Evolutionary conservation across 192 early-diverging fungal species (phyloP).

Genomic region (Entrophospora sp.): DNA sequence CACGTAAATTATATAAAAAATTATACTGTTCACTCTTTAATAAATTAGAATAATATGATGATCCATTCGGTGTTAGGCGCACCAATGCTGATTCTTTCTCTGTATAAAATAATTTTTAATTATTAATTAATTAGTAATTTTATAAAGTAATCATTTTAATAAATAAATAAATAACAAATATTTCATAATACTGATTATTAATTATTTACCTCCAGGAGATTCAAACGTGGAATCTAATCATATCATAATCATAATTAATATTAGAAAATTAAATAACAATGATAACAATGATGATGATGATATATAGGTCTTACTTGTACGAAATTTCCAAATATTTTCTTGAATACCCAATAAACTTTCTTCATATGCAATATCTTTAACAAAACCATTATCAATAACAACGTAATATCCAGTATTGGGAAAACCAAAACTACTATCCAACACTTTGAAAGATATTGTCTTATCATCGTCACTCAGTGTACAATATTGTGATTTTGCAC

Average conservation of each 20-base stretch:
- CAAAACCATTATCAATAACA: constrained; percentile 10
- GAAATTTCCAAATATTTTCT: neutral
- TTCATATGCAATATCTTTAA: neutral
- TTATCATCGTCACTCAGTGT: neutral
- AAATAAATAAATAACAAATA: too few species aligned
- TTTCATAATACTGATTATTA: too few species aligned
- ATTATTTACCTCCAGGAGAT: too few species aligned
- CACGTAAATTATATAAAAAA: neutral
- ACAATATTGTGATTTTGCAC: neutral
- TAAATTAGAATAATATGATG: neutral
- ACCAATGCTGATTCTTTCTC: neutral
- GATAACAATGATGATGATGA: too few species aligned
- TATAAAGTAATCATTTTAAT: too few species aligned
- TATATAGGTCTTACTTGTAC: neutral
- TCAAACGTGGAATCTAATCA: too few species aligned
- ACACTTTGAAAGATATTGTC: neutral
- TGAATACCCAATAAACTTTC: neutral
- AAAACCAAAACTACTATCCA: neutral
- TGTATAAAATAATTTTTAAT: neutral
- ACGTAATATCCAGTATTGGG: neutral
- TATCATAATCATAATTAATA: too few species aligned
- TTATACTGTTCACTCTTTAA: neutral
- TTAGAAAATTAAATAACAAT: too few species aligned
- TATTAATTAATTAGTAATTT: too few species aligned
- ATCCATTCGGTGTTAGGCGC: neutral